Base-by-base conservation (phyloP, 164 flowering plant genomes). In the Umbellularia californica region DNA sequence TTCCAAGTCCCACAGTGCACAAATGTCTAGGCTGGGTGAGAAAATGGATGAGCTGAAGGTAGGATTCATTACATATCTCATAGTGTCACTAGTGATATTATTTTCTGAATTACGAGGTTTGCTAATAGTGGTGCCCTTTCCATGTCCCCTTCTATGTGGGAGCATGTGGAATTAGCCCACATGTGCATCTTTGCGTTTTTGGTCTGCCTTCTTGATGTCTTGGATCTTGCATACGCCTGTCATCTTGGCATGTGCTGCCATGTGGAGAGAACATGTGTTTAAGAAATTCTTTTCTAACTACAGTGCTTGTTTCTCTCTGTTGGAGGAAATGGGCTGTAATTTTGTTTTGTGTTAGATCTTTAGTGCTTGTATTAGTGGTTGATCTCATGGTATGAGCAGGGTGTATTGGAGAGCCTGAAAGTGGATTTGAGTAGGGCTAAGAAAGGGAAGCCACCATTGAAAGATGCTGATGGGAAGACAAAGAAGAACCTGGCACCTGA, bases 361-460 rank as follows among this genome's bases (percentile, higher is more conserved):
- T 50, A 3, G 14, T 69, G 65, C 74, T 28, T 12, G 13, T 70
- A 68, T 71, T 72, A 51, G 58, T 41, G 17, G 20, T 47, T 52
- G 3, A 35, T 41, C 33, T 75, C 70, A 55, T 76, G 64, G 70
- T 76, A 33, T 76, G 76, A 76, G 51, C 79, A 96, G 99, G 82
- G 64, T 50, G 70, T 75, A 50, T 30, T 91, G 76, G 89, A 90
- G 68, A 97, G 82, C 68, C 84, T 96, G 71, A 76, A 88, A 79
- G 79, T 66, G 50, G 97, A 96, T 84, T 79, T 94, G 83, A 84
- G 80, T 25, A 84, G 97, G 76, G 94, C 98, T 50, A 94, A 86
- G 80, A 94, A 90, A 86, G 97, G 99, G 72, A 92, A 91, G 83
- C 91, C 97, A n/a, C 98, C 95, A 15, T 58, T 88, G 83, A 92